These are phyloP conservation scores for Volvox carteri DNA, from an alignment of 163 green algal genomes.

Conservation along the genomic window DNA sequence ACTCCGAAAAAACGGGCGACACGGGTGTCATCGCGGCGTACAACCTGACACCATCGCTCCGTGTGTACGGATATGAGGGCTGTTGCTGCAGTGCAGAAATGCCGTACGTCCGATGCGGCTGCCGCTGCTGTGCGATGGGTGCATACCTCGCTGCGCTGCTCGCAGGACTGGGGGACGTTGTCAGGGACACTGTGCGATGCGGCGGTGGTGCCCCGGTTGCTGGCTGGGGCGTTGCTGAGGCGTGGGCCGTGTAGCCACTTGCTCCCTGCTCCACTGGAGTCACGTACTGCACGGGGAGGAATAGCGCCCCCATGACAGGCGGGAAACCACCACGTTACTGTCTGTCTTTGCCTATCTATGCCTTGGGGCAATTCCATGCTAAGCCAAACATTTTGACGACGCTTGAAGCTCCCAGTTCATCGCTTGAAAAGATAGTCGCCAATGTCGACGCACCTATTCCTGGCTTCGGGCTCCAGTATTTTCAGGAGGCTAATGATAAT, in stretches of 20 bases:
- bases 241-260: neutral
- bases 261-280: neutral
- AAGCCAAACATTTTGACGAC: neutral
- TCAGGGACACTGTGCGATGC: neutral
- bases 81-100: neutral
- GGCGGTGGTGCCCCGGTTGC: neutral
- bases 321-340: too few species aligned
- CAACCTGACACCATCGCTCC: neutral
- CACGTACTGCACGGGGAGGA: neutral
- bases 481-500: neutral
- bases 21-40: constrained; percentile 12
- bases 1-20: constrained; percentile 32
- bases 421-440: neutral
- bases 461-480: neutral
- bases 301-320: too few species aligned
- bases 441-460: neutral
- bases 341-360: neutral
- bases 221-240: neutral
- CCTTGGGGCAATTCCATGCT: too few species aligned
- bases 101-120: constrained; percentile 17
- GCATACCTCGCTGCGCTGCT: neutral
- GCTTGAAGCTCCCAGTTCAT: neutral
- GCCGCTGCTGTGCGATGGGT: neutral
- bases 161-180: neutral
- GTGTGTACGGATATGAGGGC: neutral